phyloP scores from a whole-genome alignment of 345 rosid genomes.

The Clausena lansium region DNA sequence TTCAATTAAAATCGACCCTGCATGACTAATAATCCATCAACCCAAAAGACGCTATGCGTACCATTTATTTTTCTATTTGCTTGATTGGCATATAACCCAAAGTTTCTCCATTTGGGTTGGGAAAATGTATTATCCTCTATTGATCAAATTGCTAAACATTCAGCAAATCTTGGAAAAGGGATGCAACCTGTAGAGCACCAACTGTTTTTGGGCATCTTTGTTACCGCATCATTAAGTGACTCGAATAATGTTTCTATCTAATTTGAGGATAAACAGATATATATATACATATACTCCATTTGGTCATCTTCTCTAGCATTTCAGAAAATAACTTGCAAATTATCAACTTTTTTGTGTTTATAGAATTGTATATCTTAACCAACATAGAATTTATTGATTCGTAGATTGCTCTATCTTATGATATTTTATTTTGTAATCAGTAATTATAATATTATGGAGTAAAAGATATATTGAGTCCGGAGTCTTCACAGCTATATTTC shows the following conservation, averaged over 20 bases:
- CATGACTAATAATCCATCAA: background rate
- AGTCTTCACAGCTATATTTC: background rate
- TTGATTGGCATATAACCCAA: background rate
- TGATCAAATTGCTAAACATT: background rate
- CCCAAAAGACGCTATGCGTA: background rate
- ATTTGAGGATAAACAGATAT: background rate
- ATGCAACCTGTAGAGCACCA: background rate
- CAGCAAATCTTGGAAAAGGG: background rate
- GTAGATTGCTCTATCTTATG: too few species aligned
- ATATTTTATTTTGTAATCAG: background rate
- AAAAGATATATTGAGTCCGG: background rate
- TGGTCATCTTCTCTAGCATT: background rate
- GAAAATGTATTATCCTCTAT: background rate
- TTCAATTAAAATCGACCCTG: background rate
- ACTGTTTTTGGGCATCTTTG: background rate
- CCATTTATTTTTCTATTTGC: background rate
- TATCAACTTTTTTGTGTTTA: background rate
- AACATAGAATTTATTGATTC: too few species aligned
- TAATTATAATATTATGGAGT: background rate
- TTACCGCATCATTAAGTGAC: background rate
- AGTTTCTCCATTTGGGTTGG: background rate
- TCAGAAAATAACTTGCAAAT: background rate
- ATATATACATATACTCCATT: too few species aligned
- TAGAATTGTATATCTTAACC: too few species aligned
- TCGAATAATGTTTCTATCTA: background rate